Percentiles rank a stretch among this genome's conserved stretches.
These are phyloP conservation scores for Sclerotinia sclerotiorum DNA, from an alignment of 2,329 filamentous ascomycete genomes.

Conservation along the genomic window DNA sequence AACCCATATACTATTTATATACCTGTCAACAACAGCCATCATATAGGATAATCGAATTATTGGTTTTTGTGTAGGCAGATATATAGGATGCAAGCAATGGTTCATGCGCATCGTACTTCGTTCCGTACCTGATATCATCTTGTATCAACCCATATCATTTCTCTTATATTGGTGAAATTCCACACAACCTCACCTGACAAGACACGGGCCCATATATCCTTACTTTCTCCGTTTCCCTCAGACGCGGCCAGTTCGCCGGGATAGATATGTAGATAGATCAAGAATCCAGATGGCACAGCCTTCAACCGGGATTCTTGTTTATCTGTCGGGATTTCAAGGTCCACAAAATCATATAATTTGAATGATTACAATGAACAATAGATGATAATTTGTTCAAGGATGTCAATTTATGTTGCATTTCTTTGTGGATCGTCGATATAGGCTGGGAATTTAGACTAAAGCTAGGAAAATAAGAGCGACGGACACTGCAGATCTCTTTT, in stretches of 20 bases:
- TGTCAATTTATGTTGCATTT: not conserved
- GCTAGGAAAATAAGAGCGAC: slow-evolving; percentile 15
- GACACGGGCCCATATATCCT: slow-evolving; percentile 1
- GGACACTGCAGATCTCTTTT: slow-evolving; percentile 22
- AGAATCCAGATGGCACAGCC: not conserved
- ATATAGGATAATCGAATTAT: not conserved
- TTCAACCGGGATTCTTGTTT: slow-evolving; percentile 2
- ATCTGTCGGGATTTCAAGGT: slow-evolving; percentile 10
- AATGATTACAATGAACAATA: not conserved
- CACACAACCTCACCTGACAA: slow-evolving; percentile 2
- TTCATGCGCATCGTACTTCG: not conserved
- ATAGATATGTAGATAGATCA: not conserved
- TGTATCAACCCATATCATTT: not conserved
- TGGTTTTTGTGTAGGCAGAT: slow-evolving; percentile 9
- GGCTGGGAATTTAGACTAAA: not conserved
- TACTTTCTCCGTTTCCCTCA: slow-evolving; percentile 2
- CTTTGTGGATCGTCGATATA: slow-evolving; percentile 9
- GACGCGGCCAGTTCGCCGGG: slow-evolving; percentile 16
- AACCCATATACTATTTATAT: slow-evolving; percentile 12
- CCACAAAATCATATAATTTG: not conserved
- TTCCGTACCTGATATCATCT: not conserved
- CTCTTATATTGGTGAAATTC: not conserved
- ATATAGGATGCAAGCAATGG: not conserved
- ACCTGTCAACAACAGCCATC: slow-evolving; percentile 9
- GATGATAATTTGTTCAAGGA: slow-evolving; percentile 4